Evolutionary conservation across 331 rosid genomes (phyloP).

Genomic region (Malus hybrid): DNA sequence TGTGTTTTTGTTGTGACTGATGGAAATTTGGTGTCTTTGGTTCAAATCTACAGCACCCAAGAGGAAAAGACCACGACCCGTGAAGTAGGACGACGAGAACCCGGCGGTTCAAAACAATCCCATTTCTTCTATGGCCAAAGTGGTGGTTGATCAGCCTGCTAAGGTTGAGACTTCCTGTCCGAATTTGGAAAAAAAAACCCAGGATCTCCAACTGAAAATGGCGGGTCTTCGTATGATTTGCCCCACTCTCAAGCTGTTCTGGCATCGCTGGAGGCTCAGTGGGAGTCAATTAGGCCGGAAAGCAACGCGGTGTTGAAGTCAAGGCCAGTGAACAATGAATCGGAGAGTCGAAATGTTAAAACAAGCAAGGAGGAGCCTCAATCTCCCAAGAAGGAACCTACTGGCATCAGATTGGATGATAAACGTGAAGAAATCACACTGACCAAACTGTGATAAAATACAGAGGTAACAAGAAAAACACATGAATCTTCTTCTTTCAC

Average conservation of each 20-base stretch:
- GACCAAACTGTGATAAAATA: conserved; percentile 55
- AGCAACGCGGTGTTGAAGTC: conserved; percentile 16
- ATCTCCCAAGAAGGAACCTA: conserved; percentile 65
- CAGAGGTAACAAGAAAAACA: conserved; percentile 50
- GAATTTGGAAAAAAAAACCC: conserved; percentile 26
- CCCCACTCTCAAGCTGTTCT: conserved; percentile 26
- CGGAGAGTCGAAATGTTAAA: conserved; percentile 43
- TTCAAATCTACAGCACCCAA: conserved; percentile 52
- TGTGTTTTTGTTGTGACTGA: too few species aligned
- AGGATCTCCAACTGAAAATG: conserved; percentile 58
- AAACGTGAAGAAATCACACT: conserved; percentile 50
- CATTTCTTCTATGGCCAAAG: conserved; percentile 38
- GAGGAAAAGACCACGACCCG: conserved; percentile 74
- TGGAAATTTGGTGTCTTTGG: too few species aligned
- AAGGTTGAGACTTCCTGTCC: conserved; percentile 38
- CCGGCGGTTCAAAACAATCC: conserved; percentile 42
- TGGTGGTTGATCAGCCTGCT: conserved; percentile 42
- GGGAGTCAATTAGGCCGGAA: conserved; percentile 43
- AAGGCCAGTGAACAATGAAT: conserved; percentile 36
- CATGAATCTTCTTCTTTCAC: not conserved
- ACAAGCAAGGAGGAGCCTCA: conserved; percentile 50
- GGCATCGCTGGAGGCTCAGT: conserved; percentile 22
- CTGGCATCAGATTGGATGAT: conserved; percentile 43
- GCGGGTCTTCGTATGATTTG: conserved; percentile 18
- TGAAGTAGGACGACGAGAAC: conserved; percentile 70